Evolutionary conservation across 2,329 filamentous ascomycete genomes (phyloP), one percentile per base, ranked within the genome.

Genomic region (Furcasterigmium furcatum): DNA sequence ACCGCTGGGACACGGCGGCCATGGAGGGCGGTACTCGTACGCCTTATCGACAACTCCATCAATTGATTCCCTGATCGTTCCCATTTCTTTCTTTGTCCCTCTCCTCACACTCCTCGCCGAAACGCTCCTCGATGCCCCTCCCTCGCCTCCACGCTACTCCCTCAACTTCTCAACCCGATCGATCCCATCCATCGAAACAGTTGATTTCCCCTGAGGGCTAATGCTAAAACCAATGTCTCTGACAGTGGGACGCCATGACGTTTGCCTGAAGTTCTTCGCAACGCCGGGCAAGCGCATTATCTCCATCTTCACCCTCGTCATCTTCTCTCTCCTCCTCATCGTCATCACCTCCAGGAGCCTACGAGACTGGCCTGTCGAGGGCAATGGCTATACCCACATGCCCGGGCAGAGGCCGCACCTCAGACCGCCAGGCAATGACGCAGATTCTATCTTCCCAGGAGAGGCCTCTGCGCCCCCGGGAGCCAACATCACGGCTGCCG

Each of bases 311-410:
- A 22, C 55, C 46, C 49, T 65, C 38, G 47, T 59, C 13, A 47
- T 56, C 14, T 42, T 61, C 22, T 62, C 61, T 29, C 36, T 62
- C 19, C 52, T 59, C 21, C 48, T 62, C 27, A 50, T 71, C 12
- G 52, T 69, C 39, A 41, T 68, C 46, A 59, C 62, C 3, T 62
- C 62, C 19, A 58, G 52, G 21, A 57, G 61, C 14, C 53, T 68
- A 8, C 52, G 54, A 14, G 55, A 55, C 34, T 59, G 62, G 52
- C 60, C 55, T 20, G 45, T 61, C 22, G 60, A 61, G 16, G 55
- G 57, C 10, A 50, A 58, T 32, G 59, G 58, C 44, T 62, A 61
- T 45, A 50, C 48, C 38, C 46, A 44, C 14, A 45, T 49, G 29
- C 41, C 14, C 35, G 40, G 24, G 48, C 16, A 20, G 45, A 13